phyloP scores from a whole-genome alignment of 2,329 filamentous ascomycete species.

The Dactylellina leptospora region DNA sequence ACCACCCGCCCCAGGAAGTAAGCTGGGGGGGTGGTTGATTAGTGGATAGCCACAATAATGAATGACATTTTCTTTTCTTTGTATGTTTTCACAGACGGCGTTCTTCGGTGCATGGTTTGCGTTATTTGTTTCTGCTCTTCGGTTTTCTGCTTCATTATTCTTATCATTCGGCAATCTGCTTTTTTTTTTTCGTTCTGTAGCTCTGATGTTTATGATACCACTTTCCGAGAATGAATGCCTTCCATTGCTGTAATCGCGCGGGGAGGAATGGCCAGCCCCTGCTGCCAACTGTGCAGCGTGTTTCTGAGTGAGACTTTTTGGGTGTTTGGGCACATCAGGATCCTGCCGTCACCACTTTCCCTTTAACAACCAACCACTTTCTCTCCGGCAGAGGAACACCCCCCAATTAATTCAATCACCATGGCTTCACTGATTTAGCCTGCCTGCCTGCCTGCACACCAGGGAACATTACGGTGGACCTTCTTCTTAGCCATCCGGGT shows the following conservation, averaged over 20 bases:
- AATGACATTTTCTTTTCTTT: not conserved
- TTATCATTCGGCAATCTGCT: not conserved
- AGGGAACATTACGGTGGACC: not conserved
- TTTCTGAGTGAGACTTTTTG: slow-evolving; percentile 42
- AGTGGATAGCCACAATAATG: too few species aligned
- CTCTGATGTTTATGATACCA: slow-evolving; percentile 40
- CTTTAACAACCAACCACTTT: not conserved
- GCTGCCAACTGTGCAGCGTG: not conserved
- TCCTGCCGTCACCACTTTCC: slow-evolving; percentile 1
- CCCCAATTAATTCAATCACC: not conserved
- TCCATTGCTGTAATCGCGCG: too few species aligned
- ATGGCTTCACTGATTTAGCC: slow-evolving; percentile 22
- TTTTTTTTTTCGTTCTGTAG: not conserved
- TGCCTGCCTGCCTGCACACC: not conserved
- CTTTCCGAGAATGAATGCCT: not conserved
- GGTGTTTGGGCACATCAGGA: not conserved
- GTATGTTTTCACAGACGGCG: slow-evolving; percentile 20
- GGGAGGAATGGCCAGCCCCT: not conserved
- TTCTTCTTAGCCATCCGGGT: not conserved
- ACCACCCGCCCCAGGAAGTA: too few species aligned
- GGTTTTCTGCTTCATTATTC: slow-evolving; percentile 1
- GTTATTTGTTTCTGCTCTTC: slow-evolving; percentile 1
- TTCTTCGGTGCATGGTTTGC: slow-evolving; percentile 39
- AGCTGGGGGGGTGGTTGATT: too few species aligned
- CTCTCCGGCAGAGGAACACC: not conserved